Evolutionary conservation across 225 moss, liverwort and hornwort genomes (phyloP).

Genomic region (Bryoerythrophyllum caledonicum): DNA sequence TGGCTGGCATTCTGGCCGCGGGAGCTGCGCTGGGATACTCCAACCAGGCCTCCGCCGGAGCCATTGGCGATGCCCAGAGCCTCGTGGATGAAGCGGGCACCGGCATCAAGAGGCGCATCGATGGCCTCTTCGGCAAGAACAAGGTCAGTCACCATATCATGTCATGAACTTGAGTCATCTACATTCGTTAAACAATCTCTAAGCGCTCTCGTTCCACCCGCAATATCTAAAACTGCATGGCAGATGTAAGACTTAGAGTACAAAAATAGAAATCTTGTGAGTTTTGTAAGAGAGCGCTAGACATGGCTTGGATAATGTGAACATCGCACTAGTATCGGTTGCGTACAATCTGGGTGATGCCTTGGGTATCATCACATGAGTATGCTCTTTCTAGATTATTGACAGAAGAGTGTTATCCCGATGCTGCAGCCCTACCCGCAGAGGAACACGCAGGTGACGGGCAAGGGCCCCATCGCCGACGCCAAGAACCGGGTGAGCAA

Average conservation of each 20-base stretch:
- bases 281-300: too few species aligned
- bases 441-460: slow-evolving; percentile 37
- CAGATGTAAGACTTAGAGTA: too few species aligned
- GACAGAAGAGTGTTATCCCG: not conserved
- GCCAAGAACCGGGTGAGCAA: slow-evolving; percentile 39
- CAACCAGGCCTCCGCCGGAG: slow-evolving; percentile 27
- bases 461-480: slow-evolving; percentile 57
- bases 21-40: slow-evolving; percentile 48
- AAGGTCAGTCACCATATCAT: slow-evolving; percentile 31
- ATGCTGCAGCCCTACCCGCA: slow-evolving; percentile 38
- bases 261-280: not conserved
- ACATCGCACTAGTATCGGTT: too few species aligned
- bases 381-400: not conserved
- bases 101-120: slow-evolving; percentile 30
- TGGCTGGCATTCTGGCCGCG: slow-evolving; percentile 51
- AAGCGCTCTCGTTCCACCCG: too few species aligned
- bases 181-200: not conserved
- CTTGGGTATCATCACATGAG: not conserved
- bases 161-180: not conserved
- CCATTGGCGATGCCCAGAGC: slow-evolving; percentile 30
- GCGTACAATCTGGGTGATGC: too few species aligned
- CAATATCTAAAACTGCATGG: too few species aligned
- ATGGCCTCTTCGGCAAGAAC: slow-evolving; percentile 57
- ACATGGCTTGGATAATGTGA: not conserved
- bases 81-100: slow-evolving; percentile 33